Conservation (phyloP, 768 basidiomycete genomes). For the Piloderma croceum region DNA sequence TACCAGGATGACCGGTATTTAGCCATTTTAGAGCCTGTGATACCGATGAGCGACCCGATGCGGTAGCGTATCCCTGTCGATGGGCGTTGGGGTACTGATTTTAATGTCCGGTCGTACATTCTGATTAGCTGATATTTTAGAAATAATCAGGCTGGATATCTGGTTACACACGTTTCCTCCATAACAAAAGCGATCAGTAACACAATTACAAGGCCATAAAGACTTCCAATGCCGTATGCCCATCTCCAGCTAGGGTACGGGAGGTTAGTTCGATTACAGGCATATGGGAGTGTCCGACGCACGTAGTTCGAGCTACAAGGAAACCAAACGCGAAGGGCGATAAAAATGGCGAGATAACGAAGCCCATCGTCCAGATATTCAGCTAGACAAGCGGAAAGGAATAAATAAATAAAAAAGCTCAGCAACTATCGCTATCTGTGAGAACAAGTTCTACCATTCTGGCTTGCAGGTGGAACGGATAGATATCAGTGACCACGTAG, state of each 20-base stretch:
- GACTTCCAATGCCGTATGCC: constrained; percentile 61
- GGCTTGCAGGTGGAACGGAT: constrained; percentile 65
- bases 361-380: constrained; percentile 70
- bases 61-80: constrained; percentile 43
- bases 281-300: background rate
- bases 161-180: constrained; percentile 62
- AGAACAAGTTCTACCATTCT: constrained; percentile 44
- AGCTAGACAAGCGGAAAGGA: too few relatives aligned
- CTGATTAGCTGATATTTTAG: constrained; percentile 44
- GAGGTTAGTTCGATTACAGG: constrained; percentile 23
- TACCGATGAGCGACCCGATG: constrained; percentile 55
- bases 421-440: constrained; percentile 17
- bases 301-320: constrained; percentile 48
- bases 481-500: constrained; percentile 58
- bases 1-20: constrained; percentile 50
- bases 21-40: constrained; percentile 55
- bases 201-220: constrained; percentile 53
- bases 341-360: constrained; percentile 58
- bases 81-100: constrained; percentile 41
- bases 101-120: constrained; percentile 55
- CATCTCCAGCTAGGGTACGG: constrained; percentile 51
- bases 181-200: constrained; percentile 52
- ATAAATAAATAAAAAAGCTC: too few relatives aligned
- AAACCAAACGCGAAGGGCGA: constrained; percentile 68
- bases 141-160: constrained; percentile 9